phyloP scores from a whole-genome alignment of 2,329 filamentous ascomycete species.

The Ampelomyces quisqualis region DNA sequence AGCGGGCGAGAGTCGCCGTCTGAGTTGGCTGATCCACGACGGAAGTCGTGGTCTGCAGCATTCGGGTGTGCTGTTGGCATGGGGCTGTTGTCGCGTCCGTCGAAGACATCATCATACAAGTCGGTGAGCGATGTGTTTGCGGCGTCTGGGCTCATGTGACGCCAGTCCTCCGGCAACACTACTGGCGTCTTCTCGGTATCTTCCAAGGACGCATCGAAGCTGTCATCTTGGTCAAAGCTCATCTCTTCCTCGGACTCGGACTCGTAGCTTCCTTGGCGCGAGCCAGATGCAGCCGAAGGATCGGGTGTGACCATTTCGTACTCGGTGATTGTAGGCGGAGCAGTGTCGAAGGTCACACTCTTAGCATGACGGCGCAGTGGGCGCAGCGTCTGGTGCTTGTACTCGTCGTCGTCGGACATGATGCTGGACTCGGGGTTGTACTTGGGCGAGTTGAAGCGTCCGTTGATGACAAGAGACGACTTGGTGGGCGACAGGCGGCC shows the following conservation, averaged over 20 bases:
- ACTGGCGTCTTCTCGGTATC: conserved; percentile 97
- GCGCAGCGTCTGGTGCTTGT: conserved; percentile 61
- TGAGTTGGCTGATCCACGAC: conserved; percentile 72
- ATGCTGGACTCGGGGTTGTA: conserved; percentile 41
- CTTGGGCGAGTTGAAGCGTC: conserved; percentile 54
- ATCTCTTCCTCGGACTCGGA: conserved; percentile 75
- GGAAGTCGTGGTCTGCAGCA: conserved; percentile 48
- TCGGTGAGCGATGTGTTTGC: conserved; percentile 57
- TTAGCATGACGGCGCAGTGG: conserved; percentile 82
- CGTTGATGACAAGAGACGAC: conserved; percentile 74
- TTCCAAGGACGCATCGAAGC: conserved; percentile 92
- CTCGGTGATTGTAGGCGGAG: conserved; percentile 91
- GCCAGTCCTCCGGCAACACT: conserved; percentile 96
- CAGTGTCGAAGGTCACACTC: conserved; percentile 94
- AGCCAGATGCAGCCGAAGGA: conserved; percentile 84
- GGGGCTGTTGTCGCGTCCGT: conserved; percentile 63
- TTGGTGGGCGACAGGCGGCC: conserved; percentile 75
- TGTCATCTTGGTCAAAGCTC: conserved; percentile 71
- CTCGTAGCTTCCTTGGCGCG: conserved; percentile 90
- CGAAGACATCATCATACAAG: conserved; percentile 67
- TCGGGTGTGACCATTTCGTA: conserved; percentile 98
- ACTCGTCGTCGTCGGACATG: conserved; percentile 54
- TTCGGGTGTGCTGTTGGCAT: conserved; percentile 57
- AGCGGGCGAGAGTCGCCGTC: conserved; percentile 81
- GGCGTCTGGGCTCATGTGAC: conserved; percentile 68